Evolutionary conservation across 352 stramenopile genomes (phyloP).

Genomic region (Globisporangium irregulare): DNA sequence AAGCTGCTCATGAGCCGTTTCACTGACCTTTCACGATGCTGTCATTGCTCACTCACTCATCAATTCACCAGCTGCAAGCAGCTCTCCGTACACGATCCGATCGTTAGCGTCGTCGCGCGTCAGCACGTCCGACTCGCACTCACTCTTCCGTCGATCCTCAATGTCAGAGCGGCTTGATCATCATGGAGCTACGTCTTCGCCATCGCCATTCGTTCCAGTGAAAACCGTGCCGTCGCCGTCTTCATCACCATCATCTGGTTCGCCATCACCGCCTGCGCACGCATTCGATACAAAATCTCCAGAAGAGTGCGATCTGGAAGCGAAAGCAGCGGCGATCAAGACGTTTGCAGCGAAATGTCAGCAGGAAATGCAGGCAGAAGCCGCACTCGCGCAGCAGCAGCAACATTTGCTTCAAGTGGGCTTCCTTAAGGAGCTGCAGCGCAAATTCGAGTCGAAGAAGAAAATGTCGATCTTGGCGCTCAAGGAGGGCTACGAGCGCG

Average conservation of each 20-base stretch:
- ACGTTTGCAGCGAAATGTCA: slow-evolving; percentile 30
- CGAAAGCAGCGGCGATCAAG: slow-evolving; percentile 35
- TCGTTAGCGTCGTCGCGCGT: neutral
- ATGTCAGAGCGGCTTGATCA: neutral
- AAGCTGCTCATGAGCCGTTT: neutral
- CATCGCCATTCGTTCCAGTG: slow-evolving; percentile 5
- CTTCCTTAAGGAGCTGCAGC: slow-evolving; percentile 53
- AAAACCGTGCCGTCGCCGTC: neutral
- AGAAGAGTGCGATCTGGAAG: slow-evolving; percentile 27
- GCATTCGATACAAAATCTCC: slow-evolving; percentile 9
- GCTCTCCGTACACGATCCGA: neutral
- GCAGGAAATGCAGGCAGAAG: slow-evolving; percentile 37
- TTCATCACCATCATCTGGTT: neutral
- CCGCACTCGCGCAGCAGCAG: slow-evolving; percentile 26
- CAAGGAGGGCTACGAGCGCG: slow-evolving; percentile 46
- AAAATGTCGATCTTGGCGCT: slow-evolving; percentile 44
- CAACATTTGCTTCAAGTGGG: slow-evolving; percentile 28
- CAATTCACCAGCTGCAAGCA: neutral
- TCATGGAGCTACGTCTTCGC: neutral
- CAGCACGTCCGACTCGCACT: neutral
- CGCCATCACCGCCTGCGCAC: neutral
- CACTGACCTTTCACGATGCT: neutral
- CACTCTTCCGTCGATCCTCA: neutral
- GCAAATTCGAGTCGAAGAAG: slow-evolving; percentile 66
- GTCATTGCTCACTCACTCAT: neutral